Evolutionary conservation across 345 rosid species (phyloP).

Genomic region (Luvunga scandens): DNA sequence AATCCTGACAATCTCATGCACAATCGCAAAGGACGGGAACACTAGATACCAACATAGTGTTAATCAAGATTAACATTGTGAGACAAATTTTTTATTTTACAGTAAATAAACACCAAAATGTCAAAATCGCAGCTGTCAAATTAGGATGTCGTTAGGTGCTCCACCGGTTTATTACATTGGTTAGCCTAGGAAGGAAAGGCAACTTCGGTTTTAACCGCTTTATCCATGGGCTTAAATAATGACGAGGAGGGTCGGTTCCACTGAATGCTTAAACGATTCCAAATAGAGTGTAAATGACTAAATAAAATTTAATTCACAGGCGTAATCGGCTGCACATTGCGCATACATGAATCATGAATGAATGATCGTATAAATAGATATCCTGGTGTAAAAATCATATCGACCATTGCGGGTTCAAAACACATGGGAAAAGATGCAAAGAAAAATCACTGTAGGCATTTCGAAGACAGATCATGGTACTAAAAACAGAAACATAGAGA

Average conservation of each 20-base stretch:
- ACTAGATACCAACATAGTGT: no score
- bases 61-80: no score
- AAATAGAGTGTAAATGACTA: not conserved
- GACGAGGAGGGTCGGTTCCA: not conserved
- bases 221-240: not conserved
- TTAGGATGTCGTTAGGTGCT: no score
- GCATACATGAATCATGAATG: not conserved
- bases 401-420: not conserved
- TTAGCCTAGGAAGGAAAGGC: no score
- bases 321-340: not conserved
- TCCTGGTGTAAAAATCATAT: not conserved
- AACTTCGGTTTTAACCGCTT: not conserved
- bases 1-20: no score
- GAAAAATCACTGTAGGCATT: not conserved
- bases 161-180: no score
- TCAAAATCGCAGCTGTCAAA: no score
- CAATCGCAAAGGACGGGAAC: no score
- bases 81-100: no score
- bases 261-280: not conserved
- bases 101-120: no score
- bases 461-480: not conserved
- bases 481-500: not conserved
- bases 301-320: not conserved
- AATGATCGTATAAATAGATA: no score
- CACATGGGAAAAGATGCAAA: not conserved